Conservation (phyloP, 257 asterid species). For the Solanum pinnatisectum region DNA sequence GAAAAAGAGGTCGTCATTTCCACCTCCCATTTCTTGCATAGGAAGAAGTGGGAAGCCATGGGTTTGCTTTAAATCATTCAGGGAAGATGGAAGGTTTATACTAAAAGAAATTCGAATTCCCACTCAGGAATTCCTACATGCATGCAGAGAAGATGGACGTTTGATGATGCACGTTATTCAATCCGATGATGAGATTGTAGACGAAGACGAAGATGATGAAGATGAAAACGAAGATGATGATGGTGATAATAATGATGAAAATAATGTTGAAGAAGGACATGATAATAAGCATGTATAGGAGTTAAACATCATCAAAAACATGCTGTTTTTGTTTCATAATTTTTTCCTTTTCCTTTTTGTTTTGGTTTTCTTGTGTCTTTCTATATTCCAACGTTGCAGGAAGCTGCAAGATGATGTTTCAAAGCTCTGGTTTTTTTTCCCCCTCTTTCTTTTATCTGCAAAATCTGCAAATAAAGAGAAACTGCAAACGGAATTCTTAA, state of each 20-base stretch:
- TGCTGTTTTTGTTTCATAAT: neutral
- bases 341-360: neutral
- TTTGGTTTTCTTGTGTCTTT: neutral
- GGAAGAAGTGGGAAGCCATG: constrained; percentile 73
- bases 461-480: neutral
- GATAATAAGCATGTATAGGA: constrained; percentile 4
- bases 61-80: constrained; percentile 46
- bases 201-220: constrained; percentile 18
- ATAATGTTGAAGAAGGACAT: neutral
- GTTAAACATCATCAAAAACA: neutral
- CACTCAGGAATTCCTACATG: constrained; percentile 62
- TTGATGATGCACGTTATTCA: constrained; percentile 45
- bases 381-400: neutral
- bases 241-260: neutral
- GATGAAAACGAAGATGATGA: neutral
- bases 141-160: constrained; percentile 75
- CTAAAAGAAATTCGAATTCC: constrained; percentile 63
- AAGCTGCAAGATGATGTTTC: neutral
- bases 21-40: constrained; percentile 81
- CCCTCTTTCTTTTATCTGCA: neutral
- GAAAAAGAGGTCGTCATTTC: constrained; percentile 23
- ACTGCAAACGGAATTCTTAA: neutral
- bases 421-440: neutral
- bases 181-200: constrained; percentile 49
- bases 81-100: constrained; percentile 69